phyloP scores from a whole-genome alignment of 192 early-diverging fungal species.

The Coemansia sp. region DNA sequence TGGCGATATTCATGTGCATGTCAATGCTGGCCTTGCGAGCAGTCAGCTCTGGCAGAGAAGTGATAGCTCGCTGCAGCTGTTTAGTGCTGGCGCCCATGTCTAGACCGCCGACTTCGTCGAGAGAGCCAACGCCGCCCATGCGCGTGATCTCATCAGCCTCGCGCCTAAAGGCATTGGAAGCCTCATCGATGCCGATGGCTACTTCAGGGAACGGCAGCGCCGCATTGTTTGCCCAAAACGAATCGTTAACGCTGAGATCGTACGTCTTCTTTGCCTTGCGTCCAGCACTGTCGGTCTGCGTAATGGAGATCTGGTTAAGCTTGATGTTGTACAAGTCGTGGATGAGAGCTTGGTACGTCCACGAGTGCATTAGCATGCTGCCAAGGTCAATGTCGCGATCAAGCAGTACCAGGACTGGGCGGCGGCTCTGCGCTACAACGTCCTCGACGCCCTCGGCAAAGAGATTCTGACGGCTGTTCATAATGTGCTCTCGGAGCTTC shows the following conservation, averaged over 20 bases:
- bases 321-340: slow-evolving; percentile 95
- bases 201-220: slow-evolving; percentile 94
- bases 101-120: slow-evolving; percentile 52
- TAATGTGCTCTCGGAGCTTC: slow-evolving; percentile 85
- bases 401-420: slow-evolving; percentile 79
- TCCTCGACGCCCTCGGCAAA: slow-evolving; percentile 62
- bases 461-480: slow-evolving; percentile 84
- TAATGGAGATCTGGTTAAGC: slow-evolving; percentile 75
- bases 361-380: slow-evolving; percentile 92
- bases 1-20: slow-evolving; percentile 99
- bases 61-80: slow-evolving; percentile 87
- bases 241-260: slow-evolving; percentile 86
- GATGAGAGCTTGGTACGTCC: slow-evolving; percentile 96
- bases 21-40: slow-evolving; percentile 90
- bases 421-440: slow-evolving; percentile 57
- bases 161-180: slow-evolving; percentile 90
- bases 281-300: slow-evolving; percentile 63
- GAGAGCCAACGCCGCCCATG: slow-evolving; percentile 77
- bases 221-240: slow-evolving; percentile 93
- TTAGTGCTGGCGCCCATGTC: slow-evolving; percentile 84
- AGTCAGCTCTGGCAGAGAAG: slow-evolving; percentile 90
- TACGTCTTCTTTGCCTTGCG: slow-evolving; percentile 67
- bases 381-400: slow-evolving; percentile 91
- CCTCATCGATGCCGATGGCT: slow-evolving; percentile 91
- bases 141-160: slow-evolving; percentile 91